Evolutionary conservation across 176 grass and related monocot species (phyloP).

Genomic region (Phoenix roebelenii): DNA sequence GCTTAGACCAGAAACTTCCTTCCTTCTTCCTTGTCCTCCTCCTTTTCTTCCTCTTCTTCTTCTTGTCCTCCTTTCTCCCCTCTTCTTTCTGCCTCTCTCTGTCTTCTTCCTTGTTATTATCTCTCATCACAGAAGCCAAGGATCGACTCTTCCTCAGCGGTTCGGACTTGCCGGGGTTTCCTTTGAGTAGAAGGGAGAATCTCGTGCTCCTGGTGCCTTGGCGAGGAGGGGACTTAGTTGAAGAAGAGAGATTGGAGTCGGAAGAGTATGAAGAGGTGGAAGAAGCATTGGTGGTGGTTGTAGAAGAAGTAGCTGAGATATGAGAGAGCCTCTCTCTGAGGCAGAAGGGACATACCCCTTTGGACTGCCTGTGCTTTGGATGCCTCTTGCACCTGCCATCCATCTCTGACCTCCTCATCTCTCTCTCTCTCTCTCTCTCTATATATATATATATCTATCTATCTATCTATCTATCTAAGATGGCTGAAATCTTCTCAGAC

Average conservation of each 20-base stretch:
- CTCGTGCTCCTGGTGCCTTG: background rate
- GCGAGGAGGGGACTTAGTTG: constrained; percentile 5
- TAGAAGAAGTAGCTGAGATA: constrained; percentile 60
- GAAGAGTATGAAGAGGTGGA: constrained; percentile 25
- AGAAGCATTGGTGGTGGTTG: constrained; percentile 42
- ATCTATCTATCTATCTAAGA: no score
- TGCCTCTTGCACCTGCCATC: constrained; percentile 72
- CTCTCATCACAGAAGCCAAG: constrained; percentile 15
- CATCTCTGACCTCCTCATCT: constrained; percentile 63
- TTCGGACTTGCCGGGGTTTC: no score
- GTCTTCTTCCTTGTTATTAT: background rate
- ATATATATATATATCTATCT: no score
- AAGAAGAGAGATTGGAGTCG: constrained; percentile 28
- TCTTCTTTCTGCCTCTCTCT: background rate
- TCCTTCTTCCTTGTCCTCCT: constrained; percentile 42
- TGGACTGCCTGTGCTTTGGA: constrained; percentile 65
- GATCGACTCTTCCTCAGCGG: constrained; percentile 20
- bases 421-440: background rate
- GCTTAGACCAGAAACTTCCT: constrained; percentile 65
- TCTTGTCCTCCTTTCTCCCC: constrained; percentile 13
- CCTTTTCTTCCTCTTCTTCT: constrained; percentile 40
- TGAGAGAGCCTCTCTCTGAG: constrained; percentile 61
- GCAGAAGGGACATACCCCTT: constrained; percentile 82
- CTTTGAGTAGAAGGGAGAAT: background rate
- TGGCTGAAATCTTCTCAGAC: no score